Evolutionary conservation across 2,329 filamentous ascomycete species (phyloP).

Genomic region (Cryphonectria nitschkei): DNA sequence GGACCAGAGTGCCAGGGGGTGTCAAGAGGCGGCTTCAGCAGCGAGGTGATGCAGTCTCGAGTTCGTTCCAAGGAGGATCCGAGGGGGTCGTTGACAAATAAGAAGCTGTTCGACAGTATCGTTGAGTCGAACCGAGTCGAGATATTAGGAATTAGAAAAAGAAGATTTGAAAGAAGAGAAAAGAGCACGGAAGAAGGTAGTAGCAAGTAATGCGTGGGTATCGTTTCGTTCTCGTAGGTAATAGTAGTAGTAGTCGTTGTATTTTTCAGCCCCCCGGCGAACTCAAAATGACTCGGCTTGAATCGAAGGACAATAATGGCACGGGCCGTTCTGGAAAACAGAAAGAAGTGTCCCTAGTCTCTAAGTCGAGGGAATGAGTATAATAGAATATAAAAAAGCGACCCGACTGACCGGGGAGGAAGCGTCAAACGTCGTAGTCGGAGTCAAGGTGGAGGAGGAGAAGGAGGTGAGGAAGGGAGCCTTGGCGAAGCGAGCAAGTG

Average conservation of each 20-base stretch:
- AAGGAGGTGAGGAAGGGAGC: constrained; percentile 9
- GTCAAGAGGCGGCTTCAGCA: constrained; percentile 3
- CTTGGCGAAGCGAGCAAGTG: constrained; percentile 22
- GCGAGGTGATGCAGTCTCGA: constrained; percentile 15
- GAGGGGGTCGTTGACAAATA: background rate
- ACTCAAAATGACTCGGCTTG: constrained; percentile 9
- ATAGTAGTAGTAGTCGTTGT: background rate
- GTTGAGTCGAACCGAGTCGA: constrained; percentile 4
- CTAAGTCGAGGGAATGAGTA: background rate
- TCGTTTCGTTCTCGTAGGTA: constrained; percentile 16
- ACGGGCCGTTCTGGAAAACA: constrained; percentile 3
- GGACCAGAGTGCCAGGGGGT: constrained; percentile 8
- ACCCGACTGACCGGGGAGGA: constrained; percentile 1
- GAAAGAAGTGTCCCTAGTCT: background rate
- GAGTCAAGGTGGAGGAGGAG: constrained; percentile 17
- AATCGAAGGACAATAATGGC: constrained; percentile 8
- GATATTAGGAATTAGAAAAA: constrained; percentile 21
- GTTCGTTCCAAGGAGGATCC: constrained; percentile 4
- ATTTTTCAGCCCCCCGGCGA: background rate
- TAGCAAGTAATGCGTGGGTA: constrained; percentile 12
- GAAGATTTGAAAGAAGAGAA: background rate
- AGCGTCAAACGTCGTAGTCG: constrained; percentile 14
- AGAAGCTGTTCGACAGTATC: constrained; percentile 1
- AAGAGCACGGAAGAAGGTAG: background rate
- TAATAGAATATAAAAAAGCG: background rate